Conservation (phyloP, 768 basidiomycete species). For the Lactarius evosmus region DNA sequence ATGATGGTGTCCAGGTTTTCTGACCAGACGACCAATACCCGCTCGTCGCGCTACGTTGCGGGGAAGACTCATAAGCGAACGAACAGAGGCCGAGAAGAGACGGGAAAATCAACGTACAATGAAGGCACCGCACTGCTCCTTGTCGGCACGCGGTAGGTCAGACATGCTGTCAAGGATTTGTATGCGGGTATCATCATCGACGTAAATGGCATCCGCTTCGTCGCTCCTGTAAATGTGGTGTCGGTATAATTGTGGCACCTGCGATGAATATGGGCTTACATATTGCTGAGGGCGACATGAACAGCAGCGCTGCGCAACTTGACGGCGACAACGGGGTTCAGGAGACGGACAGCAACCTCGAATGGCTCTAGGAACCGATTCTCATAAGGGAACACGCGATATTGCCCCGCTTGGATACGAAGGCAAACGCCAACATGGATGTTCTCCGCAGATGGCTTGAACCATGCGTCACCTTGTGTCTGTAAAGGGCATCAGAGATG, state of each 20-base stretch:
- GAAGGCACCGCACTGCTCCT: slow-evolving; percentile 90
- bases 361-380: slow-evolving; percentile 78
- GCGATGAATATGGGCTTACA: slow-evolving; percentile 44
- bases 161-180: slow-evolving; percentile 75
- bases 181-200: slow-evolving; percentile 80
- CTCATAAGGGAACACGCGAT: slow-evolving; percentile 83
- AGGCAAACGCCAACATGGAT: slow-evolving; percentile 76
- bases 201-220: slow-evolving; percentile 57
- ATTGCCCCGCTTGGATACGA: slow-evolving; percentile 63
- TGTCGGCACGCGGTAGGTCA: slow-evolving; percentile 72
- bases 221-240: slow-evolving; percentile 44
- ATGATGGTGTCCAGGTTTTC: slow-evolving; percentile 80
- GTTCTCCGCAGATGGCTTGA: slow-evolving; percentile 81
- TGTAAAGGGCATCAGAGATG: slow-evolving; percentile 37
- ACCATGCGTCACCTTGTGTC: slow-evolving; percentile 84
- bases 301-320: slow-evolving; percentile 78
- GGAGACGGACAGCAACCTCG: slow-evolving; percentile 66
- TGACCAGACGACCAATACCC: slow-evolving; percentile 80
- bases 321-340: slow-evolving; percentile 85
- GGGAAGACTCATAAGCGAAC: not conserved
- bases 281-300: slow-evolving; percentile 68
- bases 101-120: slow-evolving; percentile 47
- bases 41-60: slow-evolving; percentile 65
- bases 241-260: not conserved
- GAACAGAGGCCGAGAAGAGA: not conserved